phyloP scores from a whole-genome alignment of 2,329 filamentous ascomycete species.

The Aureobasidium sp. region DNA sequence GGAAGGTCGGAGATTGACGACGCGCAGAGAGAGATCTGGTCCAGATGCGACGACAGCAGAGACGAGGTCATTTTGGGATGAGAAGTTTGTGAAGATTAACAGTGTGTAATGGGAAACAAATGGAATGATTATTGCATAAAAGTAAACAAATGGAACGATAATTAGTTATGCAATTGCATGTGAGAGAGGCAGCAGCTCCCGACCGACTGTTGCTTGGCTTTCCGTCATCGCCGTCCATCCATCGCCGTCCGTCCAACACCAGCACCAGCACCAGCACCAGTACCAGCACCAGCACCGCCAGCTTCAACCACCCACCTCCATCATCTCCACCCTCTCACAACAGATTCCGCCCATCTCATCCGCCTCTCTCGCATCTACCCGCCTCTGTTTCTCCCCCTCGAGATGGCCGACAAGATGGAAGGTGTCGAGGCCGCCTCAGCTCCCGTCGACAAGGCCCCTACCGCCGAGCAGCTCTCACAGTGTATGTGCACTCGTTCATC shows the following conservation, averaged over 20 bases:
- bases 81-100: not conserved
- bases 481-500: conserved; percentile 3
- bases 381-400: conserved; percentile 16
- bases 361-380: not conserved
- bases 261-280: too few species aligned
- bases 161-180: too few species aligned
- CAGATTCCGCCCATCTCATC: conserved; percentile 5
- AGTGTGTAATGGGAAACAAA: too few species aligned
- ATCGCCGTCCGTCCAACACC: too few species aligned
- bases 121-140: not conserved
- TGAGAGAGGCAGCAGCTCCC: conserved; percentile 4
- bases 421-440: conserved; percentile 32
- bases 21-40: conserved; percentile 45
- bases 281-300: conserved; percentile 11
- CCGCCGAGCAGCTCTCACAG: conserved; percentile 17
- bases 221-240: conserved; percentile 15
- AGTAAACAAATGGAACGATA: conserved; percentile 11
- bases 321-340: conserved; percentile 14
- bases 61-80: conserved; percentile 20
- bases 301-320: conserved; percentile 17
- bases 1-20: conserved; percentile 43
- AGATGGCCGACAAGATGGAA: conserved; percentile 47
- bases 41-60: conserved; percentile 43
- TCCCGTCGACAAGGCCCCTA: conserved; percentile 16
- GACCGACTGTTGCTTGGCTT: conserved; percentile 13